Evolutionary conservation across 305 asterid genomes (phyloP), one percentile per base, ranked within the genome.

Genomic region (Lippia alba): DNA sequence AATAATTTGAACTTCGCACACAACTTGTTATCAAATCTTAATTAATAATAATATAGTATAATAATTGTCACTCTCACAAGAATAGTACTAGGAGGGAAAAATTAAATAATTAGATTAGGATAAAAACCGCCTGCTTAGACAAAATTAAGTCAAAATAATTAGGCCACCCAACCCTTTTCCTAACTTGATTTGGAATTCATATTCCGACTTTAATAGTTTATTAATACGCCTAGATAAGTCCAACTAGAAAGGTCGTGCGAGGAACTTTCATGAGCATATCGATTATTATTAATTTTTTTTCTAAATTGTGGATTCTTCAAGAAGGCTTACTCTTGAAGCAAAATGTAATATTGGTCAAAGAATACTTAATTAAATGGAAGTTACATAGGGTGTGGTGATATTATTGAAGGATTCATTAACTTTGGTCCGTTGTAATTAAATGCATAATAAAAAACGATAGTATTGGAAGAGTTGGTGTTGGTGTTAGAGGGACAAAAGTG

Each of bases 151-250:
- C 83, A 82, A 82, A 69, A 45, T 76, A 79, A 76, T 79, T 82
- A 76, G 86, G 86, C 86, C 81, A 76, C 80, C 86, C 78, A 79
- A 77, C 74, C 62, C 58, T 24, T 63, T 33, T 65, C 36, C 61
- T 12, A 63, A 53, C 70, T 53, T 41, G 33, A 30, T 33, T 14
- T 45, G 54, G 11, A 64, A 54, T 57, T 75, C 34, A 69, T 61
- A 48, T 32, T 50, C 20, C 40, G 30, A 65, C 30, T 55, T 54
- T 65, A 56, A 45, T 15, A 61, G 8, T 64, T 77, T 2, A 12
- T 50, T 49, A 39, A 66, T 50, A 6, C 12, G 15, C 63, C 49
- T 17, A 55, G 9, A 53, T 46, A 58, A 48, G 6, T 39, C 53
- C 17, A 63, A 33, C 61, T 67, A n/a, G 74, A 54, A 33, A 51